A percentile compares a stretch with the other conserved stretches of the same genome.
These are phyloP conservation scores for Prunus mume DNA, from an alignment of 306 rosid species.

Conservation along the genomic window DNA sequence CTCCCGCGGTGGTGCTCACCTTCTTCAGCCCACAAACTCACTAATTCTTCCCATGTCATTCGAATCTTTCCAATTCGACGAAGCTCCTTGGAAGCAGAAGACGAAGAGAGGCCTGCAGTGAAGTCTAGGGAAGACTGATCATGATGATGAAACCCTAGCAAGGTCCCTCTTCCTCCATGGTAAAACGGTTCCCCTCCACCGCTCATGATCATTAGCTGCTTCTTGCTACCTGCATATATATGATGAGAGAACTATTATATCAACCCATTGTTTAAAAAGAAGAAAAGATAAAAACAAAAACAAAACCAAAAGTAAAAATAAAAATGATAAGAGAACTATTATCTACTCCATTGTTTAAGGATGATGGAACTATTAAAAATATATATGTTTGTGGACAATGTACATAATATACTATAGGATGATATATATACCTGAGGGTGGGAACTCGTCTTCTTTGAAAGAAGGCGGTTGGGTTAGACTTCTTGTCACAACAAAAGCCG, in stretches of 20 bases:
- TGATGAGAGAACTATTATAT: not conserved
- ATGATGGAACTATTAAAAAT: no score
- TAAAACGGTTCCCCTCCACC: slow-evolving; percentile 48
- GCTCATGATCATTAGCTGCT: slow-evolving; percentile 44
- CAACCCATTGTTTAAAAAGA: not conserved
- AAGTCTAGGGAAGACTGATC: slow-evolving; percentile 34
- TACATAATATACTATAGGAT: no score
- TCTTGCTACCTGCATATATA: slow-evolving; percentile 49
- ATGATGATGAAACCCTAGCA: slow-evolving; percentile 45
- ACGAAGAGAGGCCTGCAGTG: slow-evolving; percentile 34
- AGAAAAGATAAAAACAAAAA: not conserved
- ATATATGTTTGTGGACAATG: no score
- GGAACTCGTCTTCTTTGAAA: slow-evolving; percentile 58
- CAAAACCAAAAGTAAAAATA: not conserved
- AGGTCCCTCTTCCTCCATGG: slow-evolving; percentile 46
- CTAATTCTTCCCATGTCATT: slow-evolving; percentile 92
- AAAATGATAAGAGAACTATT: not conserved
- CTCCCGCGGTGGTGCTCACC: slow-evolving; percentile 74
- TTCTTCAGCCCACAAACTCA: slow-evolving; percentile 88
- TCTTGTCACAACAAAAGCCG: slow-evolving; percentile 24
- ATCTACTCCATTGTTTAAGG: no score
- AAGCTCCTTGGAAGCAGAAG: slow-evolving; percentile 44
- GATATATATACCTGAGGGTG: slow-evolving; percentile 46
- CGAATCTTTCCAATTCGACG: slow-evolving; percentile 82
- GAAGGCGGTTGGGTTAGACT: slow-evolving; percentile 57